A percentile compares a stretch with the other conserved stretches of the same genome.
Evolutionary conservation across 306 rosid genomes (phyloP).

Genomic region (Dalbergia oliveri): DNA sequence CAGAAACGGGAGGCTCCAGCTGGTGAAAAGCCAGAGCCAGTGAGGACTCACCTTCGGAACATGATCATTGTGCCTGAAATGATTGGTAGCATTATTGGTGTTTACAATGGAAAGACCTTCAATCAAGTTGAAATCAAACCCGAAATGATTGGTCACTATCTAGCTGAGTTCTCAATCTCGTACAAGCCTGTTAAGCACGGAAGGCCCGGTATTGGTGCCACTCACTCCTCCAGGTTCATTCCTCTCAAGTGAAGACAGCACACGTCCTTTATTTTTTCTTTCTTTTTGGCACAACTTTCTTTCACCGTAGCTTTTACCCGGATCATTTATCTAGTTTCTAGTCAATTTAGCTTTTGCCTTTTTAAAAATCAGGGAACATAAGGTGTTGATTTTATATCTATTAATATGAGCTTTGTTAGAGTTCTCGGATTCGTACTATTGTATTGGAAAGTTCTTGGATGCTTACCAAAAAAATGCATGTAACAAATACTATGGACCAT

Average conservation of each 20-base stretch:
- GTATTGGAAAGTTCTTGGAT: neutral
- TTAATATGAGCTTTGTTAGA: neutral
- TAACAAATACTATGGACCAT: neutral
- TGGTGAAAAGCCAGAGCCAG: conserved; percentile 54
- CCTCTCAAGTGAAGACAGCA: conserved; percentile 49
- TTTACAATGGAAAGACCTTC: conserved; percentile 50
- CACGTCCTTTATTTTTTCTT: neutral
- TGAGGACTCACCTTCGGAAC: conserved; percentile 50
- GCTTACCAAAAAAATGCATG: neutral
- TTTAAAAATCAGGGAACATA: neutral
- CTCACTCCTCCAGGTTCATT: conserved; percentile 54
- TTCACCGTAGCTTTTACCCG: neutral
- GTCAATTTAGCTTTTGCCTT: neutral
- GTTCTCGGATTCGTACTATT: neutral
- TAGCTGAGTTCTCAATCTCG: conserved; percentile 52
- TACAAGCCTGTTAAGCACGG: conserved; percentile 54
- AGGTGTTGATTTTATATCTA: neutral
- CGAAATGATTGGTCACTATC: conserved; percentile 55
- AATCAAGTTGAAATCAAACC: conserved; percentile 57
- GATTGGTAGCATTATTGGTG: conserved; percentile 46
- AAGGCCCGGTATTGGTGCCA: conserved; percentile 59
- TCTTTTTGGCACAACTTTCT: neutral
- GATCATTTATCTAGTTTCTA: neutral
- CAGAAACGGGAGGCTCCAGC: conserved; percentile 54
- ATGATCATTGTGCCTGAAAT: conserved; percentile 54